Conservation (phyloP, 768 basidiomycete genomes). For the Xanthoconium purpureum region DNA sequence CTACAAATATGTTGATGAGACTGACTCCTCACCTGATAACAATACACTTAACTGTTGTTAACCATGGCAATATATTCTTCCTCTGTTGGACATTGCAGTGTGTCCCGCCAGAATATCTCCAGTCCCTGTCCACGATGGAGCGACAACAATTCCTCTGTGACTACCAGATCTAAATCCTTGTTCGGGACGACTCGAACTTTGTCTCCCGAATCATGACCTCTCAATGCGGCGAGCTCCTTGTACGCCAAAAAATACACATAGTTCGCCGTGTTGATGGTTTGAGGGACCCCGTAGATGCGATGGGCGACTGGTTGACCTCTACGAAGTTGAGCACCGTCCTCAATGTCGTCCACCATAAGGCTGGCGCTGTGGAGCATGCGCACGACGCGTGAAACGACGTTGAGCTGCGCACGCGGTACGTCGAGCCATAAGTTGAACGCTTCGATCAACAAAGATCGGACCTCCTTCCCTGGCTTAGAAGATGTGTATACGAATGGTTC, state of each 20-base stretch:
- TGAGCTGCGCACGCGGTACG: constrained; percentile 70
- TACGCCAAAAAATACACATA: constrained; percentile 96
- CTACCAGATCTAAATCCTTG: constrained; percentile 59
- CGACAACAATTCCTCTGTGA: constrained; percentile 61
- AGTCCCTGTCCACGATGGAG: constrained; percentile 94
- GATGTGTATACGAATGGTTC: constrained; percentile 88
- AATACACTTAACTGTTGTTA: constrained; percentile 70
- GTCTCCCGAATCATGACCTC: constrained; percentile 1
- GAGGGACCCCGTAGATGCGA: constrained; percentile 94
- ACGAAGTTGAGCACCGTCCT: constrained; percentile 85
- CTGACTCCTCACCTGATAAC: constrained; percentile 59
- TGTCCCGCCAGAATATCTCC: constrained; percentile 93
- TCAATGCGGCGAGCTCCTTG: constrained; percentile 55
- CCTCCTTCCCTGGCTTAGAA: constrained; percentile 88
- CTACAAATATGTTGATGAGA: not conserved
- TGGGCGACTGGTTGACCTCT: constrained; percentile 87
- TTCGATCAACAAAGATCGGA: constrained; percentile 80
- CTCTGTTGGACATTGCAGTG: constrained; percentile 88
- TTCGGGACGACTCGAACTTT: constrained; percentile 50
- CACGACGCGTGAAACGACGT: constrained; percentile 75
- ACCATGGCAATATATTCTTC: constrained; percentile 96
- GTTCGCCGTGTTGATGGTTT: constrained; percentile 96
- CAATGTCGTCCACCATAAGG: constrained; percentile 93
- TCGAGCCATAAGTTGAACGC: constrained; percentile 93
- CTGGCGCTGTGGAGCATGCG: constrained; percentile 95